These are phyloP conservation scores for Xylaria sp. DNA, from an alignment of 2,329 filamentous ascomycete species.

Conservation along the genomic window DNA sequence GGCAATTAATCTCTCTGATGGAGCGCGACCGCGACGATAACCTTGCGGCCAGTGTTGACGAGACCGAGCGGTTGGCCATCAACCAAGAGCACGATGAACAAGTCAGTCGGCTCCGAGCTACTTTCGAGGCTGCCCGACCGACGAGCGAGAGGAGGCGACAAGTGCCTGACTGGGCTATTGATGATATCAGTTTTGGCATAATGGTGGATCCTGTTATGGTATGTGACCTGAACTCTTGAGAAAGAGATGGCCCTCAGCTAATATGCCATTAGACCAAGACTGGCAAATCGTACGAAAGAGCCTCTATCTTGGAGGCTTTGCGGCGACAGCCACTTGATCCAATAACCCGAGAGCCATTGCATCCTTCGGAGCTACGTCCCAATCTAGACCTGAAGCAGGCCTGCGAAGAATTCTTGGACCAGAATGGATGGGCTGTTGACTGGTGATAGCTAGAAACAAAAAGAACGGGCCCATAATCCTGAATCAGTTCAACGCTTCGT, in stretches of 20 bases:
- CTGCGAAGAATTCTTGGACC: conserved; percentile 81
- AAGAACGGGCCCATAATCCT: no score
- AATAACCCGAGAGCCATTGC: conserved; percentile 77
- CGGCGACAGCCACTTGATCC: conserved; percentile 78
- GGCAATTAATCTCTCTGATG: conserved; percentile 62
- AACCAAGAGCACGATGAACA: conserved; percentile 54
- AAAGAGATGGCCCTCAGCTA: background rate
- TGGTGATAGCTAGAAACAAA: conserved; percentile 59
- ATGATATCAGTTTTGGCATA: conserved; percentile 76
- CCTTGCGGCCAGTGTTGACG: conserved; percentile 36
- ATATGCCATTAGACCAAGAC: conserved; percentile 67
- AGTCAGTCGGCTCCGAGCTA: conserved; percentile 49
- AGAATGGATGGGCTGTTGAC: conserved; percentile 92
- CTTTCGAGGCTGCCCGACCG: conserved; percentile 59
- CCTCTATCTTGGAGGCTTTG: conserved; percentile 85
- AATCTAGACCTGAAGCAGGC: conserved; percentile 83
- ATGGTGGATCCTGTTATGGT: conserved; percentile 74
- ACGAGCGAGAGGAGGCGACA: conserved; percentile 56
- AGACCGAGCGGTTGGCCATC: conserved; percentile 54
- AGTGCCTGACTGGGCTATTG: conserved; percentile 78
- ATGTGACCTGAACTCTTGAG: conserved; percentile 35
- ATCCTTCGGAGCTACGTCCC: conserved; percentile 72
- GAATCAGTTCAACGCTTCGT: background rate
- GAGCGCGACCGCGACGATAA: conserved; percentile 52
- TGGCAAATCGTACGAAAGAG: conserved; percentile 88